Evolutionary conservation across 2,329 filamentous ascomycete genomes (phyloP), one percentile per base, ranked within the genome.

Genomic region (Hypoxylon sp.): DNA sequence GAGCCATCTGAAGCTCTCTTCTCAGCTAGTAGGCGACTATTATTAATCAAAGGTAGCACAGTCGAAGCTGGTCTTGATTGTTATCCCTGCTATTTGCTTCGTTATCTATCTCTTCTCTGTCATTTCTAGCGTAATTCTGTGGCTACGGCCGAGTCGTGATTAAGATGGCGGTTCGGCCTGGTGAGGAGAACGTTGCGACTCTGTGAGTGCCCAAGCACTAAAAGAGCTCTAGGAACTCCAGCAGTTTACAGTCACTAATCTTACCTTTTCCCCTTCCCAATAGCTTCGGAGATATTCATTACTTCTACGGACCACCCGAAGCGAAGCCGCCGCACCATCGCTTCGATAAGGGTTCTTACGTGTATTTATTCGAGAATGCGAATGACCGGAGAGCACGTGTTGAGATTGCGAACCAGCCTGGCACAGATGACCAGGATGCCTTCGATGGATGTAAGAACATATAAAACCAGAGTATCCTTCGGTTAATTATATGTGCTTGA

Each of bases 211-310:
- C 57, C 50, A 34, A 50, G 79, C 75, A 55, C 32, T 25, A 25
- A 4, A 23, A 45, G 51, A 65, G 55, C 49, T 53, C 30, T 32
- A 43, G 13, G 13, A 32, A 55, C 19, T 45, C 28, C 25, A 36
- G 28, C 28, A 34, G 46, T 60, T 67, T 51, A 43, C 17, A 32
- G 23, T 72, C 63, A 72, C 75, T 79, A 71, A 76, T 69, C 65
- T 25, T 36, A 28, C 25, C 25, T n/a, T 25, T 21, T 23, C 25
- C 60, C 14, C 36, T 28, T 0, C 6, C 49, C 21, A 13, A 69
- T 69, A 94, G 92, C 74, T 94, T 93, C 75, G 91, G 87, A 69
- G 92, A 95, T 75, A 78, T 94, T 59, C 92, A 94, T 78, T 94
- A 94, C 79, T 93, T 89, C 79, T 93, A 94, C 80, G 86, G 87